Evolutionary conservation across 352 stramenopile species (phyloP).

Genomic region (Elongisporangium undulatum): DNA sequence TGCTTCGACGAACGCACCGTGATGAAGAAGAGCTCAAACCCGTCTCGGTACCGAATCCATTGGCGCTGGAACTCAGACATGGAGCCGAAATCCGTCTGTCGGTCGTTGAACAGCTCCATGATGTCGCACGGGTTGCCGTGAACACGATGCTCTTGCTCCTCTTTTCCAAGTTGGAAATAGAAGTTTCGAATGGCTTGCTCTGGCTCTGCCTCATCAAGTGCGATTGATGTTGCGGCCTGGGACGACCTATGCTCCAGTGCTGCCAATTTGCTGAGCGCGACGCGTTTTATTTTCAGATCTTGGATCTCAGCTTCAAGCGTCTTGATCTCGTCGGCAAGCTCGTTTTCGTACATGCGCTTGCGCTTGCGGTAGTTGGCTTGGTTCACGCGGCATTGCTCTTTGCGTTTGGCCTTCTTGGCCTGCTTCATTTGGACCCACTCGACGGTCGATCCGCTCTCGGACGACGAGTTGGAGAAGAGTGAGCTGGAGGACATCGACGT

Average conservation of each 20-base stretch:
- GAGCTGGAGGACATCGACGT: background rate
- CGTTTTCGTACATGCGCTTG: slow-evolving; percentile 41
- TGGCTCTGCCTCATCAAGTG: slow-evolving; percentile 4
- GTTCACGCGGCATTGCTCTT: slow-evolving; percentile 60
- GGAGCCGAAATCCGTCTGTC: slow-evolving; percentile 36
- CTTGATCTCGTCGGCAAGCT: slow-evolving; percentile 23
- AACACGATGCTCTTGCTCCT: background rate
- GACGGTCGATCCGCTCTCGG: background rate
- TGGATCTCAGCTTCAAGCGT: slow-evolving; percentile 32
- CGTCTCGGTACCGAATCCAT: slow-evolving; percentile 39
- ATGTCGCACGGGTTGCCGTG: background rate
- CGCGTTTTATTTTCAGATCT: slow-evolving; percentile 14
- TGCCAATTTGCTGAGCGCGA: background rate
- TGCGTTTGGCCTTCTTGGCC: slow-evolving; percentile 34
- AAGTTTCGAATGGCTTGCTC: slow-evolving; percentile 24
- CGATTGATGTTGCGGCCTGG: background rate
- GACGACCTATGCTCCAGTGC: background rate
- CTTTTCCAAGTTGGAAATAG: slow-evolving; percentile 20
- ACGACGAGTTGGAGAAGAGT: background rate
- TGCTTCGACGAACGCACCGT: slow-evolving; percentile 23
- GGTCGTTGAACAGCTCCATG: slow-evolving; percentile 10
- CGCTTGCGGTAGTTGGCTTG: slow-evolving; percentile 55
- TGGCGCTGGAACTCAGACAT: slow-evolving; percentile 30
- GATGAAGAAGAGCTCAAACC: slow-evolving; percentile 39
- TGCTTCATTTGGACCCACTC: background rate